Percentiles rank a stretch among this genome's conserved stretches.
Conservation (phyloP, 495 filamentous ascomycete species). For the Hyaloscypha bicolor region DNA sequence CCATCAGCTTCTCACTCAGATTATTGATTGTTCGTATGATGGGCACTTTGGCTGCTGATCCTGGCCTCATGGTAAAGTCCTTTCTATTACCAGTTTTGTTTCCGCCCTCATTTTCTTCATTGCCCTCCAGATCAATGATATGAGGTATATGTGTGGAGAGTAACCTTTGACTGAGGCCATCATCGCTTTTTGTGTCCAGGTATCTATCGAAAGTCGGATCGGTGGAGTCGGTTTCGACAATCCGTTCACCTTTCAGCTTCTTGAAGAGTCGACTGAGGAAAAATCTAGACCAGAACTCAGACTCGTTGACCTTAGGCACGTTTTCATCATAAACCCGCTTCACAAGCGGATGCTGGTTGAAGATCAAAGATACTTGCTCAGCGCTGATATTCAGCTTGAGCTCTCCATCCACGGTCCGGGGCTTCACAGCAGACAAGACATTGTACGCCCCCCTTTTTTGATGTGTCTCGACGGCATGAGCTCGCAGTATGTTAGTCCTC, state of each 20-base stretch:
- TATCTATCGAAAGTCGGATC: conserved; percentile 86
- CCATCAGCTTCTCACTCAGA: conserved; percentile 88
- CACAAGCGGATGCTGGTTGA: conserved; percentile 89
- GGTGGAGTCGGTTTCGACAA: conserved; percentile 69
- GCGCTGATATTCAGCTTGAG: conserved; percentile 82
- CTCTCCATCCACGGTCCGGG: conserved; percentile 73
- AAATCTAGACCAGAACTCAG: conserved; percentile 89
- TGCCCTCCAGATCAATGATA: conserved; percentile 89
- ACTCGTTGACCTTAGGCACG: conserved; percentile 79
- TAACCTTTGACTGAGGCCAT: conserved; percentile 48
- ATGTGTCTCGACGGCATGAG: conserved; percentile 84
- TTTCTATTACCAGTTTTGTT: conserved; percentile 75
- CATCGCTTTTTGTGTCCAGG: conserved; percentile 66
- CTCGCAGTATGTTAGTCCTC: conserved; percentile 78
- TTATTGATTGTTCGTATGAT: conserved; percentile 86
- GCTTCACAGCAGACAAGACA: conserved; percentile 87
- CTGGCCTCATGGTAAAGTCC: conserved; percentile 84
- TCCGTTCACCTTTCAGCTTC: conserved; percentile 85
- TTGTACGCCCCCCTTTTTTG: conserved; percentile 90
- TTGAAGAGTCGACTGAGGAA: conserved; percentile 89
- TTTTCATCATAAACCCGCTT: conserved; percentile 90
- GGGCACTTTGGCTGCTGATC: conserved; percentile 63
- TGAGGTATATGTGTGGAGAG: conserved; percentile 71
- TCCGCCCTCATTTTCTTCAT: conserved; percentile 81
- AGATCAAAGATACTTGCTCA: conserved; percentile 91